Base-by-base conservation (phyloP, 495 filamentous ascomycete genomes). In the Penicillium salamii region DNA sequence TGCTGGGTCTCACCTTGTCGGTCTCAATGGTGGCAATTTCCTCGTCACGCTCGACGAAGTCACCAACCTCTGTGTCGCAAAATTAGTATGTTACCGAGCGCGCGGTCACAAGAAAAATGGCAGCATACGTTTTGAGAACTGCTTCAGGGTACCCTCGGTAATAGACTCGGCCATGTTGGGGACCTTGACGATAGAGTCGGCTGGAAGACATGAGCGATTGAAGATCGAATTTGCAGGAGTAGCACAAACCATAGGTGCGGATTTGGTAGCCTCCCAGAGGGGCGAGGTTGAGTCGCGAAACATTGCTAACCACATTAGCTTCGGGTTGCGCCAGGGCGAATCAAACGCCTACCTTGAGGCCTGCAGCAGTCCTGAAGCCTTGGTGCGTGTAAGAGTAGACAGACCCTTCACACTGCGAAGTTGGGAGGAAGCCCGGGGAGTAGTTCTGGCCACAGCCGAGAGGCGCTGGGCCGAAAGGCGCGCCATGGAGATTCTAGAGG, bases 21-120 rank as follows among this genome's bases (percentile, higher is more conserved):
- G 93, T 99, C 71, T 99, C 93, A 64, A 99, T 99, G 28, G 95
- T 96, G 23, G 93, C 95, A 63, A 99, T 93, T 67, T 97, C 95
- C 70, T 99, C 95, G 62, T 97, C 95, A 62, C 86, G 85, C 74
- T 93, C 89, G 13, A 99, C 91, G 58, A 81, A 93, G 73, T 99
- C 95, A 47, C 93, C 93, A 65, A 96, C 77, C 73, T 95, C 83
- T 84, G 42, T 23, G 53, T 34, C 26, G 11, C 7, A 42, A 1
- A 31, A 45, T 75, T 39, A 72, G 62, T 46, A 54, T 35, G 32
- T 26, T 34, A n/a, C 36, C 18, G 46, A 40, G 42, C 9, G 4
- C 28, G 37, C 8, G 14, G 36, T 14, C 11, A 24, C 11, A 19
- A 26, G 14, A 19, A 14, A 36, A 32, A 8, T 32, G 36, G 36